Conservation (phyloP, 148 eudicot genomes). For the Persicaria maculosa region DNA sequence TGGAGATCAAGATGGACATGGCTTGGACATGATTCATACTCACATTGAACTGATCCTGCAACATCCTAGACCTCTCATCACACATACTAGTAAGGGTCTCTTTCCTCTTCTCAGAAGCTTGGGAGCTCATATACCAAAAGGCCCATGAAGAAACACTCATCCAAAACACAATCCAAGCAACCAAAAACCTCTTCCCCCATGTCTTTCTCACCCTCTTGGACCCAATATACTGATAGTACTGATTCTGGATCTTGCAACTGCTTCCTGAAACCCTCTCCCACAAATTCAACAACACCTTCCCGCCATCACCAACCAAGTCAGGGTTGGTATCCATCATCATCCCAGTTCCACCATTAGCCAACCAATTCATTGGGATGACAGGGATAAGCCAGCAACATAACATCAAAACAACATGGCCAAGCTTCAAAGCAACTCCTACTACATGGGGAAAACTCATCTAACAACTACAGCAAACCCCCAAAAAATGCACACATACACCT, state of each 20-base stretch:
- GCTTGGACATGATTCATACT: constrained; percentile 98
- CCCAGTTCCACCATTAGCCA: constrained; percentile 41
- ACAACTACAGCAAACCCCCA: neutral
- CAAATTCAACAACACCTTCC: constrained; percentile 33
- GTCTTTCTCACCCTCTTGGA: constrained; percentile 40
- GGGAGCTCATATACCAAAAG: constrained; percentile 57
- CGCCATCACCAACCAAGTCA: constrained; percentile 35
- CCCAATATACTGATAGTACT: constrained; percentile 45
- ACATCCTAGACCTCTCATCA: constrained; percentile 97
- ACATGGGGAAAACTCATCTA: constrained; percentile 76
- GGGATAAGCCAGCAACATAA: constrained; percentile 67
- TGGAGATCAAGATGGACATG: constrained; percentile 78
- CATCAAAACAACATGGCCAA: constrained; percentile 53
- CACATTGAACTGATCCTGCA: constrained; percentile 97
- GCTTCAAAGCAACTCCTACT: constrained; percentile 62
- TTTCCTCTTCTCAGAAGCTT: constrained; percentile 71
- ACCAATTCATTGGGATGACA: constrained; percentile 66
- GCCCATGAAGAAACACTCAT: constrained; percentile 30
- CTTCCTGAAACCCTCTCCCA: constrained; percentile 44
- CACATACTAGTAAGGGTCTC: constrained; percentile 85
- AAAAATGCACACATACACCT: neutral
- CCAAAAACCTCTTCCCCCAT: constrained; percentile 62
- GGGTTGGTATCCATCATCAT: constrained; percentile 43
- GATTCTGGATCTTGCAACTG: constrained; percentile 45
- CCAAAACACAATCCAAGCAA: constrained; percentile 56